Evolutionary conservation across 495 filamentous ascomycete genomes (phyloP).

Genomic region (Stereocaulon alpinum): DNA sequence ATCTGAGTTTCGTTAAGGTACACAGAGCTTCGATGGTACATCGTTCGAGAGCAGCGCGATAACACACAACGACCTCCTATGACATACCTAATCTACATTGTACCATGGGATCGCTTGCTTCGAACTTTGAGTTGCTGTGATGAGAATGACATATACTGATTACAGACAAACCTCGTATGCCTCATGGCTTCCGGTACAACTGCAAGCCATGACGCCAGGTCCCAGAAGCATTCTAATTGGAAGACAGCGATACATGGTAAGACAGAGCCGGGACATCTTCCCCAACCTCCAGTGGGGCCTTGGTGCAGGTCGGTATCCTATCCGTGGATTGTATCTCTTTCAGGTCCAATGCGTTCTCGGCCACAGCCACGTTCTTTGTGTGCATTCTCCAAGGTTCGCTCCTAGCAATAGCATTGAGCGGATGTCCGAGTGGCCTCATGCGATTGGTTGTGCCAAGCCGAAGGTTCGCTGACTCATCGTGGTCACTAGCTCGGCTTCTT

Average conservation of each 20-base stretch:
- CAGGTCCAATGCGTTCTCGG: not conserved
- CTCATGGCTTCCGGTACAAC: not conserved
- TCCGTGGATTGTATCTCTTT: not conserved
- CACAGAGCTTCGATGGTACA: not conserved
- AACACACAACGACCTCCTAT: not conserved
- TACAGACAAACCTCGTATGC: not conserved
- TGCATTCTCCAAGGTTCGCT: not conserved
- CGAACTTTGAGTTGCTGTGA: not conserved
- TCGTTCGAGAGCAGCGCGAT: not conserved
- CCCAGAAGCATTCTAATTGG: too few relatives aligned
- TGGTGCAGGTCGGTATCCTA: not conserved
- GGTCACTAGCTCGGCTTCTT: not conserved
- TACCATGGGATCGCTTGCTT: not conserved
- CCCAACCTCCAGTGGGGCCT: not conserved
- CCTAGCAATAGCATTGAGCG: slow-evolving; percentile 6
- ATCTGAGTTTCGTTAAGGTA: not conserved
- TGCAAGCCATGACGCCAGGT: not conserved
- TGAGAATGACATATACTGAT: not conserved
- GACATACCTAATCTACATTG: too few relatives aligned
- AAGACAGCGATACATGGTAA: too few relatives aligned
- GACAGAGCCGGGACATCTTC: too few relatives aligned
- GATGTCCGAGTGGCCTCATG: not conserved
- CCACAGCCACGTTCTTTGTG: not conserved
- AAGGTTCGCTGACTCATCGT: slow-evolving; percentile 3
- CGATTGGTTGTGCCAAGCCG: slow-evolving; percentile 7